Percentiles rank a stretch among this genome's conserved stretches.
phyloP scores from a whole-genome alignment of 345 rosid species.

The Streptanthus diversifolius region DNA sequence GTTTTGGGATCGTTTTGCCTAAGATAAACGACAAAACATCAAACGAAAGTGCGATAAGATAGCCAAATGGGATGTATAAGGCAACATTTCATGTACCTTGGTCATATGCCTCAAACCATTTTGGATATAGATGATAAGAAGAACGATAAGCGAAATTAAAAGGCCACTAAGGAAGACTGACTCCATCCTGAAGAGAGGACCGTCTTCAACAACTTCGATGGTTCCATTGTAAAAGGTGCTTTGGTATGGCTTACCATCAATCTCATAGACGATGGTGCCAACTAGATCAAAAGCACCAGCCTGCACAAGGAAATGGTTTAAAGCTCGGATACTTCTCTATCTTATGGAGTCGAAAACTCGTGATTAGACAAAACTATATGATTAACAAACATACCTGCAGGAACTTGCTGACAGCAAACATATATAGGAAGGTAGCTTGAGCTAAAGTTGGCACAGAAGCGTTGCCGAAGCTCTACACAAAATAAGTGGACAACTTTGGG shows the following conservation, averaged over 20 bases:
- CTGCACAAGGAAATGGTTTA: constrained; percentile 34
- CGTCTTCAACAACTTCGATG: constrained; percentile 84
- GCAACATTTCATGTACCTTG: constrained; percentile 47
- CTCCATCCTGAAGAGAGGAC: constrained; percentile 72
- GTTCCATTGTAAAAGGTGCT: constrained; percentile 80
- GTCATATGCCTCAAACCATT: constrained; percentile 63
- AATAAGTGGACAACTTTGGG: neutral
- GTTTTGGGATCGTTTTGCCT: neutral
- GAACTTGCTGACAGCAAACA: constrained; percentile 79
- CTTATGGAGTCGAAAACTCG: neutral
- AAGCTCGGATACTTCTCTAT: neutral
- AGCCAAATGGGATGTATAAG: neutral
- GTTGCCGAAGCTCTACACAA: constrained; percentile 67
- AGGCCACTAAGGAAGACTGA: constrained; percentile 83
- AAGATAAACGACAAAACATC: neutral
- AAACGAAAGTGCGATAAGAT: neutral
- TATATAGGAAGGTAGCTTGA: constrained; percentile 82
- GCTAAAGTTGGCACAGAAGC: constrained; percentile 66
- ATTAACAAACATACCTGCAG: constrained; percentile 54
- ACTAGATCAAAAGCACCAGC: constrained; percentile 90
- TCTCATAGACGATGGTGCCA: constrained; percentile 70
- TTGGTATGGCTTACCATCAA: constrained; percentile 73
- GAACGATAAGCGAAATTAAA: constrained; percentile 55
- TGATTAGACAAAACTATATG: neutral
- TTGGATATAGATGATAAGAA: constrained; percentile 64